Evolutionary conservation across 208 protist species (phyloP).

Genomic region (Spongospora subterranea): DNA sequence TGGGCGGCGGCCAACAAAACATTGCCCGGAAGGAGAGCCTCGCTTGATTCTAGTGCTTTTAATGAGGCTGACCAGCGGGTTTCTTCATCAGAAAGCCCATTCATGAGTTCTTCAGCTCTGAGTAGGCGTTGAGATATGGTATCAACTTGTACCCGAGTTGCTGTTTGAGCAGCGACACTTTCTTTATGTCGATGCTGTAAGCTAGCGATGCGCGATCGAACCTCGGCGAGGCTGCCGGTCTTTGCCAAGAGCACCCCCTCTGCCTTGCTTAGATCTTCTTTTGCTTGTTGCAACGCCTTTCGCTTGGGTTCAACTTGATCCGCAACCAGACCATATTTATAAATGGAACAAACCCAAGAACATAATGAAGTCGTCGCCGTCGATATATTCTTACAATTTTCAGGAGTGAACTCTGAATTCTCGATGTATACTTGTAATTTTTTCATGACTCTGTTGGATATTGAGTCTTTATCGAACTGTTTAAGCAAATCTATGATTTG

Average conservation of each 20-base stretch:
- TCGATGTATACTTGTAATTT: slow-evolving; percentile 93
- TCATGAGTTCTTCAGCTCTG: slow-evolving; percentile 73
- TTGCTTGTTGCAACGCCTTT: slow-evolving; percentile 66
- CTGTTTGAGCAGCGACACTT: slow-evolving; percentile 63
- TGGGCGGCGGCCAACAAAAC: slow-evolving; percentile 73
- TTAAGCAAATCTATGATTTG: slow-evolving; percentile 89
- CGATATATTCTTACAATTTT: slow-evolving; percentile 87
- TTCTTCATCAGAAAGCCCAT: slow-evolving; percentile 72
- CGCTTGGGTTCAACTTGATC: slow-evolving; percentile 72
- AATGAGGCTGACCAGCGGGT: slow-evolving; percentile 70
- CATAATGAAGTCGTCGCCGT: slow-evolving; percentile 91
- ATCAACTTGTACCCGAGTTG: slow-evolving; percentile 63
- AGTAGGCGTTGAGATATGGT: slow-evolving; percentile 66
- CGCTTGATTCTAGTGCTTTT: slow-evolving; percentile 58
- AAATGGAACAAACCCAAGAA: slow-evolving; percentile 91
- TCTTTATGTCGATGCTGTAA: slow-evolving; percentile 69
- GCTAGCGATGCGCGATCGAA: slow-evolving; percentile 69
- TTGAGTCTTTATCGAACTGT: slow-evolving; percentile 91
- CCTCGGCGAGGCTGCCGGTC: slow-evolving; percentile 64
- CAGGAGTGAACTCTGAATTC: slow-evolving; percentile 88
- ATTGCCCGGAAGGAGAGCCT: slow-evolving; percentile 72
- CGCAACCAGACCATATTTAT: slow-evolving; percentile 71
- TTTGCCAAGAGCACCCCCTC: slow-evolving; percentile 70
- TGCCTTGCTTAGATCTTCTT: slow-evolving; percentile 61
- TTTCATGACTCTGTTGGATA: slow-evolving; percentile 84